Evolutionary conservation across 345 rosid species (phyloP), one percentile per base, ranked within the genome.

Genomic region (Chamaenerion angustifolium): DNA sequence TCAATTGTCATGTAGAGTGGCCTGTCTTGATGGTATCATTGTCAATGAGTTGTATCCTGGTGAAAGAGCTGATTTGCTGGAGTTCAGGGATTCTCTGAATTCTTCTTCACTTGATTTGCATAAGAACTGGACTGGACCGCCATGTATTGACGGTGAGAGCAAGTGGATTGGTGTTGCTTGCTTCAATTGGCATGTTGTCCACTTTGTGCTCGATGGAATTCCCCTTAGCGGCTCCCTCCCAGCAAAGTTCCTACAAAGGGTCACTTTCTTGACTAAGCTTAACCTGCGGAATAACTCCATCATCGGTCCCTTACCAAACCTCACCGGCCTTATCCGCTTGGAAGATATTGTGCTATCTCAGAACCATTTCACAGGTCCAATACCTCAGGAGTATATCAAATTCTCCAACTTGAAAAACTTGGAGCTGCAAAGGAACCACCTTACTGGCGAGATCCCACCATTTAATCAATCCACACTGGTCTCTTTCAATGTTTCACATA

Each of bases 111-210:
- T 21, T 1, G 48, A 63, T 40, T 49, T 73, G 65, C 69, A 71
- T 16, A 18, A 16, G 6, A 61, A 51, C 12, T 79, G 86, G 86
- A 69, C 78, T 3, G 82, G 86, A 8, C 76, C 76, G 1, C 80
- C 80, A 9, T 79, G 86, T 50, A 5, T 14, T 40, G n/a, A 51
- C 10, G 54, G 65, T 41, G 8, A 4, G 12, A 71, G 72, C 70
- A 56, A 61, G 42, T 79, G 82, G 86, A 40, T 40, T 40, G 86
- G 86, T 1, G 40, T 79, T 53, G 31, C 50, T 10, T 79, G 86
- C 53, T 67, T 57, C 0, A 43, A 73, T 16, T 50, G 71, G 45
- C 86, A 65, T 13, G 77, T 79, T 1, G 65, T 74, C 7, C 58
- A 49, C 14, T 65, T 79, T 40, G 74, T 63, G 5, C 80, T 79